Conservation (phyloP, 2,329 filamentous ascomycete species). For the Neoscytalidium dimidiatum region DNA sequence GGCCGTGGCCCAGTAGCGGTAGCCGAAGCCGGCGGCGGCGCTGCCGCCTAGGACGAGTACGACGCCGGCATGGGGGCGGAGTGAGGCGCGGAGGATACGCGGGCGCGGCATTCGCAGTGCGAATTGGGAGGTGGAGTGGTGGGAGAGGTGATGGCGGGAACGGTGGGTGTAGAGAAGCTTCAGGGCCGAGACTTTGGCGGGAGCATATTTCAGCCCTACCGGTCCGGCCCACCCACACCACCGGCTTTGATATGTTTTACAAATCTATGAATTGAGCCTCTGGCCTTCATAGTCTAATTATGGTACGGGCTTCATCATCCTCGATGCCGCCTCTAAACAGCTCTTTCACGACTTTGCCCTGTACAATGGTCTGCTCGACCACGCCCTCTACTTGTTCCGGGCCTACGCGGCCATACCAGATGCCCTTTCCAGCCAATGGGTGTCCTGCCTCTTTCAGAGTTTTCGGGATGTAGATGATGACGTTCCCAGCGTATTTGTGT, state of each 20-base stretch:
- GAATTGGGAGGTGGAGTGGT: not conserved
- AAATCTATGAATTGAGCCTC: not conserved
- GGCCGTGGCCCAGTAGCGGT: constrained; percentile 31
- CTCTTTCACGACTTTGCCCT: constrained; percentile 68
- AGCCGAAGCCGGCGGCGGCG: constrained; percentile 35
- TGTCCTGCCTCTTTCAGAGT: constrained; percentile 41
- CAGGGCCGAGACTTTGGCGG: not conserved
- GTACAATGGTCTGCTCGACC: constrained; percentile 67
- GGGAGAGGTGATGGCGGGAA: not conserved
- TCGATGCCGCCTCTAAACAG: constrained; percentile 70
- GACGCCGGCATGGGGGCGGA: constrained; percentile 30
- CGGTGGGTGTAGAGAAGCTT: constrained; percentile 8
- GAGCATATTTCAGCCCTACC: constrained; percentile 13
- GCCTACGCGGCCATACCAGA: constrained; percentile 82
- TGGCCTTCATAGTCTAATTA: not conserved
- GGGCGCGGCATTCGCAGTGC: constrained; percentile 12
- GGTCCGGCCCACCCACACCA: not conserved
- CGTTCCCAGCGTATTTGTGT: constrained; percentile 83
- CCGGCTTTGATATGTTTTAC: not conserved
- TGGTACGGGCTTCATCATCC: constrained; percentile 29
- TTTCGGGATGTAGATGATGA: constrained; percentile 77
- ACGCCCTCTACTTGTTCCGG: constrained; percentile 76
- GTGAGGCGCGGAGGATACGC: constrained; percentile 23
- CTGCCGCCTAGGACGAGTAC: constrained; percentile 36
- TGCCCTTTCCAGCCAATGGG: constrained; percentile 67